Percentiles rank a stretch among this genome's conserved stretches.
Evolutionary conservation across 345 rosid genomes (phyloP).

Genomic region (Salix caprea): DNA sequence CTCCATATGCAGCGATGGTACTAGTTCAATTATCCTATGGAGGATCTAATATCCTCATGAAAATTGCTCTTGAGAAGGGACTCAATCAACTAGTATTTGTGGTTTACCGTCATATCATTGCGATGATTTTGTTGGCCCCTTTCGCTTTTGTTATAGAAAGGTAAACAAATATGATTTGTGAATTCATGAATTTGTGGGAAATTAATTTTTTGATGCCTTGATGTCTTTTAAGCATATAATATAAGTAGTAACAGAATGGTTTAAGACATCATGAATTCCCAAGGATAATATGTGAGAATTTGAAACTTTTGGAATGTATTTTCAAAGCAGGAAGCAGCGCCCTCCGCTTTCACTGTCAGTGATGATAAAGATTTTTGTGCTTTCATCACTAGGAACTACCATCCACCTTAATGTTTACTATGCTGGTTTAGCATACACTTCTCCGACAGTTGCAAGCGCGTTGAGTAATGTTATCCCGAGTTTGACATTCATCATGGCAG

Average conservation of each 20-base stretch:
- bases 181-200: too few relatives aligned
- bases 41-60: constrained; percentile 39
- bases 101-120: constrained; percentile 38
- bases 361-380: constrained; percentile 34
- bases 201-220: background rate
- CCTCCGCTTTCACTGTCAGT: constrained; percentile 31
- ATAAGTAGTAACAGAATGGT: background rate
- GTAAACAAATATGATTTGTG: constrained; percentile 3
- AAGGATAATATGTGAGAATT: background rate
- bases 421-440: constrained; percentile 36
- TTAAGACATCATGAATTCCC: too few relatives aligned
- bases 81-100: constrained; percentile 39
- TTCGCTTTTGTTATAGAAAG: constrained; percentile 44
- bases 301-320: background rate
- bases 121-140: constrained; percentile 31
- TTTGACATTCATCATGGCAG: constrained; percentile 36
- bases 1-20: constrained; percentile 32
- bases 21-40: constrained; percentile 34
- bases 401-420: constrained; percentile 40
- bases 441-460: constrained; percentile 40
- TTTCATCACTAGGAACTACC: constrained; percentile 39
- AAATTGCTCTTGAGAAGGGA: constrained; percentile 34
- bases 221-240: background rate
- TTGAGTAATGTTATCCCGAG: constrained; percentile 42
- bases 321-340: constrained; percentile 32